Evolutionary conservation across 2,329 filamentous ascomycete genomes (phyloP).

Genomic region (Penicillium aurantiogriseum): DNA sequence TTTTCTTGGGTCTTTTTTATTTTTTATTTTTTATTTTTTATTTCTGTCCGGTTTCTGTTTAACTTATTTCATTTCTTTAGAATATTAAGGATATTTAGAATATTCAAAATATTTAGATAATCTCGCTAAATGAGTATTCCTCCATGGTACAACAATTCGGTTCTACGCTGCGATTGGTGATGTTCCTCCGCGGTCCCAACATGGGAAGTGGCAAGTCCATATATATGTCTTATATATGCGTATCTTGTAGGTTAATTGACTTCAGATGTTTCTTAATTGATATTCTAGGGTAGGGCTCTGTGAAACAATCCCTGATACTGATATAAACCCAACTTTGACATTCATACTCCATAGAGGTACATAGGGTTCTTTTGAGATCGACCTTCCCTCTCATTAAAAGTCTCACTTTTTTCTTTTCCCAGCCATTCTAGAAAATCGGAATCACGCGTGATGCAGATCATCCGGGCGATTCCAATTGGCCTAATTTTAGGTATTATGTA

Average conservation of each 20-base stretch:
- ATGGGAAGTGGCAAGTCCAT: not conserved
- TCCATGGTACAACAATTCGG: constrained; percentile 16
- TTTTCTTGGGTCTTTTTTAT: not conserved
- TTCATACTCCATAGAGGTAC: not conserved
- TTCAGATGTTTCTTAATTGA: too few relatives aligned
- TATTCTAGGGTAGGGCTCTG: too few relatives aligned
- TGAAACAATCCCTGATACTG: not conserved
- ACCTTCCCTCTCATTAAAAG: not conserved
- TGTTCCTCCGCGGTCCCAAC: constrained; percentile 9
- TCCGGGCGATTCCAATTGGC: not conserved
- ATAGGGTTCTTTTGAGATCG: too few relatives aligned
- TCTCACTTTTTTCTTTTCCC: not conserved
- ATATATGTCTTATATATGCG: too few relatives aligned
- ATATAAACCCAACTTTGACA: not conserved
- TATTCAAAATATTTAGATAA: not conserved
- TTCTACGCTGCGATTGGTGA: constrained; percentile 15
- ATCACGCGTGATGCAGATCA: not conserved
- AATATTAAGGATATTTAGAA: not conserved
- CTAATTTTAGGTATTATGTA: not conserved
- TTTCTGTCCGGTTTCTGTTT: not conserved
- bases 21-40: not conserved
- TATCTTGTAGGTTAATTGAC: too few relatives aligned
- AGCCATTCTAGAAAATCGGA: not conserved
- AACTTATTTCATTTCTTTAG: not conserved
- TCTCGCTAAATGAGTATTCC: not conserved